Conservation (phyloP, 805 yeast genomes). For the Sugiyamaella valdiviana region DNA sequence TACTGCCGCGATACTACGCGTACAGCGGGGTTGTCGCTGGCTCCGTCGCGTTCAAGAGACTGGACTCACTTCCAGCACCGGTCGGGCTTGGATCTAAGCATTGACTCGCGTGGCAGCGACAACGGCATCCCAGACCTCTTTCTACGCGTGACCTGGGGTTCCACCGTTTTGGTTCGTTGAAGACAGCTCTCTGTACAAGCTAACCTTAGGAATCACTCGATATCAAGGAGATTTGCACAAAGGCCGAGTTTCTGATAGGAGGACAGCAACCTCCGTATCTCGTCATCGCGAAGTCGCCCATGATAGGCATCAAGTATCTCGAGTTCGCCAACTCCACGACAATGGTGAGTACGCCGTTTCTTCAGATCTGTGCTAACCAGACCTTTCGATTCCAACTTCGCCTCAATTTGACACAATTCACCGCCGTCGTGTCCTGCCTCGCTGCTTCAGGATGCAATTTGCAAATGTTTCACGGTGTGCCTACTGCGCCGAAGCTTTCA, state of each 20-base stretch:
- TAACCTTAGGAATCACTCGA: slow-evolving; percentile 2
- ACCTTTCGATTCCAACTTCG: slow-evolving; percentile 2
- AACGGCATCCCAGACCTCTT: not conserved
- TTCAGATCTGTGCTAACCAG: not conserved
- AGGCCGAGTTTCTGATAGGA: not conserved
- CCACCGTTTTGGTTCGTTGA: not conserved
- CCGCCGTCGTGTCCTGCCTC: not conserved
- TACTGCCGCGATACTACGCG: slow-evolving; percentile 1
- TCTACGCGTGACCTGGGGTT: not conserved
- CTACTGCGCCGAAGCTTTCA: no score
- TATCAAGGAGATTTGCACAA: not conserved
- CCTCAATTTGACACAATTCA: not conserved
- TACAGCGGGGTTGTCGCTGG: slow-evolving; percentile 2
- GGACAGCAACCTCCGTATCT: not conserved
- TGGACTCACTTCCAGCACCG: slow-evolving; percentile 5
- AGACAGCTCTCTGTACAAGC: not conserved
- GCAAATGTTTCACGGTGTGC: not conserved
- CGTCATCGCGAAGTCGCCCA: slow-evolving; percentile 8
- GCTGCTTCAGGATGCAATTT: not conserved
- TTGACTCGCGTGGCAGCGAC: not conserved
- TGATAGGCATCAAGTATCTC: slow-evolving; percentile 10
- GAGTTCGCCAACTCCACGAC: not conserved
- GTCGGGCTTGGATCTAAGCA: not conserved
- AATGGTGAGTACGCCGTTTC: slow-evolving; percentile 1
- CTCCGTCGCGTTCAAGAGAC: not conserved